Evolutionary conservation across 805 yeast species (phyloP), one percentile per base, ranked within the genome.

Genomic region (Candida boidinii): DNA sequence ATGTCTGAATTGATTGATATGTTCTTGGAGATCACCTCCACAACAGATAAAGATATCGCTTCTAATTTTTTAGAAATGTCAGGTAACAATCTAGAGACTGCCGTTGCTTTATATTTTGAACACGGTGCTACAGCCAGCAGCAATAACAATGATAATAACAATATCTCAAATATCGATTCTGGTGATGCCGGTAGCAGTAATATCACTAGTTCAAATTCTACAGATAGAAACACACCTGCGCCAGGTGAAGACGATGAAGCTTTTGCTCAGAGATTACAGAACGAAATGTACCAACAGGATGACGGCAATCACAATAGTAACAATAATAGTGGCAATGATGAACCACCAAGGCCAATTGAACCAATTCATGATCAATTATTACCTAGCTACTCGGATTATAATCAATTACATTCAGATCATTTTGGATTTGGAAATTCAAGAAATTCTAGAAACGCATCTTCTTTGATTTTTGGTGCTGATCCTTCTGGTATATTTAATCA

Each of bases 1-100:
- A 47, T 45, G 51, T 50, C 47, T 26, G 81, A 70, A 31, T 58
- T 64, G 30, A 63, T 84, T 24, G 78, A 82, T 16, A 72, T 78
- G 16, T 92, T 92, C 56, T 64, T 88, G 54, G 88, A 90, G 26
- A 78, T 92, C 34, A 87, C 97, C 0, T 82, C 85, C 16, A 73
- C 75, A 2, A 67, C 74, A 2, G 90, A 82, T 49, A 66, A 71
- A 1, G 67, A 66, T 5, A 60, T 71, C 10, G 97, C 97, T 1
- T 61, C 66, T 33, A 85, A 79, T 44, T 92, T 79, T 49, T 54
- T 92, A 15, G 87, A 79, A 17, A 76, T 90, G 61, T 70, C 90
- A 4, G 87, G 79, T 31, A 75, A 76, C 29, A 74, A 85, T 51
- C 52, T 90, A 22, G 95, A 88, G 36, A 71, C 76, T 15, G 97